Conservation (phyloP, 2,329 filamentous ascomycete genomes). For the Pseudogymnoascus sp. region DNA sequence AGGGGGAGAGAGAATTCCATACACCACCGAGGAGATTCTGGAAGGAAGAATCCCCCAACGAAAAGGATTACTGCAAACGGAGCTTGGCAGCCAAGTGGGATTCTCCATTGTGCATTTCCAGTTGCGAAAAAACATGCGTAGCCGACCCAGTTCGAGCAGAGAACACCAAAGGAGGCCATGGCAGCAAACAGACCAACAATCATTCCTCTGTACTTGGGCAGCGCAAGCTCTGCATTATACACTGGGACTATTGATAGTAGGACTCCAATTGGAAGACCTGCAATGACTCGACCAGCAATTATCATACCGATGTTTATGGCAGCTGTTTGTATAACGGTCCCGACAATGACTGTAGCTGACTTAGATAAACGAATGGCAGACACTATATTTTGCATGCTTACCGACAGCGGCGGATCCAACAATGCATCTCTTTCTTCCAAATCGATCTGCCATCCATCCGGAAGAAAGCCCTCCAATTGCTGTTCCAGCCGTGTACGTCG, state of each 20-base stretch:
- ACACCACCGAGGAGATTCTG: slow-evolving; percentile 42
- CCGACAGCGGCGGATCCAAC: not conserved
- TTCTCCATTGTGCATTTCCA: slow-evolving; percentile 47
- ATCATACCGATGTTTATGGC: slow-evolving; percentile 34
- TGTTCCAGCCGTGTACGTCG: not conserved
- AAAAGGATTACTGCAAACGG: slow-evolving; percentile 52
- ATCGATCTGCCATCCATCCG: not conserved
- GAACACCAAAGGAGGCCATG: slow-evolving; percentile 50
- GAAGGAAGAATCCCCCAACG: slow-evolving; percentile 50
- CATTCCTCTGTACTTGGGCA: slow-evolving; percentile 24
- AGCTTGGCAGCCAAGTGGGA: slow-evolving; percentile 49
- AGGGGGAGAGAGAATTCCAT: not conserved
- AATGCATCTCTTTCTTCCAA: not conserved
- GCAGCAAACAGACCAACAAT: slow-evolving; percentile 31
- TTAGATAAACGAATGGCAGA: not conserved
- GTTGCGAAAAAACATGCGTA: slow-evolving; percentile 49
- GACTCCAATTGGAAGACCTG: slow-evolving; percentile 42
- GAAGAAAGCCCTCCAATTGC: not conserved
- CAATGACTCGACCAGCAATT: slow-evolving; percentile 41
- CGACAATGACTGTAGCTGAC: slow-evolving; percentile 17
- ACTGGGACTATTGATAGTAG: slow-evolving; percentile 19
- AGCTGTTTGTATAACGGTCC: slow-evolving; percentile 26
- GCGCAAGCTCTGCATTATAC: slow-evolving; percentile 28
- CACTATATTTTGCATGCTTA: not conserved
- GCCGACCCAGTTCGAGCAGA: slow-evolving; percentile 49